Evolutionary conservation across 108 stramenopile genomes (phyloP), one percentile per base, ranked within the genome.

Genomic region (Fragilariopsis cylindrus): DNA sequence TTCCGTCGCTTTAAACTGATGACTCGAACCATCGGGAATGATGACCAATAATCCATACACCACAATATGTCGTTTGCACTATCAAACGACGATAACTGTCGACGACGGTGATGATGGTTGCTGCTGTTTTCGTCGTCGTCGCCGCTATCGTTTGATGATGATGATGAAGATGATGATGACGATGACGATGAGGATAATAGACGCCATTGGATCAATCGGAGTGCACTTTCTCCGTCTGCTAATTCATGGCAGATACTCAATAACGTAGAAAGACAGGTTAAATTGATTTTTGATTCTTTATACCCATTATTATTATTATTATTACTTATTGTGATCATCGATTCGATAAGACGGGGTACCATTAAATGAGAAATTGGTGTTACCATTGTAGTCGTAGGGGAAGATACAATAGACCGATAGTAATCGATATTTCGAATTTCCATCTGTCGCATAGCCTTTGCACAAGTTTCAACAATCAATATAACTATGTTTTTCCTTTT

Each of bases 1-100:
- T 57, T 50, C 43, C 83, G 83, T 21, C 68, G 48, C 16, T 60
- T 30, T n/a, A 84, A 47, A 69, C 80, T 84, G 53, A 84, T 80
- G 60, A 76, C 76, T 47, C 60, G 54, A 7, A 82, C 76, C 47
- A 55, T 50, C 8, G 65, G 45, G 52, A 79, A 79, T 9, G 65
- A 56, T 42, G 48, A 85, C 74, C 50, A 95, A 88, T 64, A 63
- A 7, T 63, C 42, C 4, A 63, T 43, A 13, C 3, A 16, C n/a
- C 43, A 44, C 4, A 44, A 11, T 7, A 63, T 8, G 8, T 63
- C 42, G 13, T 7, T n/a, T 7, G 21, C 18, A 5, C 18, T 5
- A 19, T 56, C 9, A 9, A 8, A 9, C 11, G 11, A 19, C 19
- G 7, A 7, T 9, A 11, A 9, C 30, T 30, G 30, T 30, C 30